These are phyloP conservation scores for Forsythia suspensa DNA, from an alignment of 257 asterid species.

Conservation along the genomic window DNA sequence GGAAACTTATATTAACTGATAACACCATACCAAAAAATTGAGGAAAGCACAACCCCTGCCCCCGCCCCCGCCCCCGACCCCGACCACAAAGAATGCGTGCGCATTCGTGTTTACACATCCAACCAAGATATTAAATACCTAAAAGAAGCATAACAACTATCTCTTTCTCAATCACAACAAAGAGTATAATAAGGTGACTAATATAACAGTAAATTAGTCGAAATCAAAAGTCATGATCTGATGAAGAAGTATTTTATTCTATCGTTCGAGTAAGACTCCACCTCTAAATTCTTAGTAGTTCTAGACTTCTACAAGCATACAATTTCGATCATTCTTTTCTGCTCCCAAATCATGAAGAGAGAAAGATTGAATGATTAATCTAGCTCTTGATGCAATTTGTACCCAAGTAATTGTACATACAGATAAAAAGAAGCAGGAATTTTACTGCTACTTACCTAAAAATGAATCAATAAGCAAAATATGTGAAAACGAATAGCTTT, in stretches of 20 bases:
- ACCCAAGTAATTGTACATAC: constrained; percentile 22
- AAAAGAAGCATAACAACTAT: not conserved
- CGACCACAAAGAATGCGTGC: too few relatives aligned
- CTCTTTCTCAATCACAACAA: not conserved
- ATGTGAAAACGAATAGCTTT: constrained; percentile 21
- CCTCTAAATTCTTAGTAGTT: constrained; percentile 14
- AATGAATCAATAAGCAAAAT: constrained; percentile 6
- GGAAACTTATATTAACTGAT: too few relatives aligned
- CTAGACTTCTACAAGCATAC: constrained; percentile 15
- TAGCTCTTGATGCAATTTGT: constrained; percentile 2
- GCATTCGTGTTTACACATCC: too few relatives aligned
- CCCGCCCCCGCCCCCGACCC: too few relatives aligned
- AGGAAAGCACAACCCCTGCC: too few relatives aligned
- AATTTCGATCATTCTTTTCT: constrained; percentile 1
- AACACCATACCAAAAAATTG: too few relatives aligned
- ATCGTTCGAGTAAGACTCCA: not conserved
- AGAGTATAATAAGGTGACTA: not conserved
- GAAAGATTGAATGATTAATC: constrained; percentile 4
- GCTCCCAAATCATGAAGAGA: constrained; percentile 5
- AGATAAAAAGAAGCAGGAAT: constrained; percentile 7
- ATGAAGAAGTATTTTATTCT: not conserved
- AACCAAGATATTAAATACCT: not conserved
- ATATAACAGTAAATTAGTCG: not conserved
- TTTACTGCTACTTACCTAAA: constrained; percentile 20
- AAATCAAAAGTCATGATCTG: not conserved